Evolutionary conservation across 257 asterid species (phyloP), one percentile per base, ranked within the genome.

Genomic region (Paraleonurus japonicus): DNA sequence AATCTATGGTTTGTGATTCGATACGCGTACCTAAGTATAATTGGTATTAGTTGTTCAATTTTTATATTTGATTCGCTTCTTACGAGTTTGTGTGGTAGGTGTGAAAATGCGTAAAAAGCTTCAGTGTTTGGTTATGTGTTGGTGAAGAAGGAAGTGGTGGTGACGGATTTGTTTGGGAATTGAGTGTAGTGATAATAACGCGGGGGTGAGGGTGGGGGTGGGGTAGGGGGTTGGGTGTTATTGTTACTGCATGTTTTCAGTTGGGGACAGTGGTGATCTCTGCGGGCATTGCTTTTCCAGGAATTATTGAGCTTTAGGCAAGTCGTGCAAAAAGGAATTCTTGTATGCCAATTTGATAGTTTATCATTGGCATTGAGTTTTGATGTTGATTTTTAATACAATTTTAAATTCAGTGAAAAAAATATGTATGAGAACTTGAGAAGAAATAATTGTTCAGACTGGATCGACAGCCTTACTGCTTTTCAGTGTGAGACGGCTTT

Each of bases 71-170:
- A 79, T 37, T 65, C 20, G 51, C 43, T 64, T 16, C 47, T 67
- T 55, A 64, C n/a, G 43, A 71, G 58, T 57, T 73, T 35, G n/a
- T 61, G 28, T 68, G 73, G 65, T 57, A 5, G 10, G 22, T 33
- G 28, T 53, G 69, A 48, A n/a, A 79, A 74, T 71, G 75, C 20
- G 70, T 39, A 17, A 32, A 32, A 23, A 57, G 24, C 53, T 15
- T 26, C 32, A 45, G 63, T 65, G 1, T 66, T 73, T 65, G 12
- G 22, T 3, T 7, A 7, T 35, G 50, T 67, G 24, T 39, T 8
- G 37, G 59, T 54, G 41, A 23, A 54, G 35, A 28, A 41, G 45
- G 43, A 16, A 37, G n/a, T n/a, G n/a, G n/a, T n/a, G n/a, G n/a
- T n/a, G 39, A 12, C 22, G n/a, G 28, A 41, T 4, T 41, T 41